Conservation (phyloP, 169 alveolate genomes). For the Besnoitia besnoiti region DNA sequence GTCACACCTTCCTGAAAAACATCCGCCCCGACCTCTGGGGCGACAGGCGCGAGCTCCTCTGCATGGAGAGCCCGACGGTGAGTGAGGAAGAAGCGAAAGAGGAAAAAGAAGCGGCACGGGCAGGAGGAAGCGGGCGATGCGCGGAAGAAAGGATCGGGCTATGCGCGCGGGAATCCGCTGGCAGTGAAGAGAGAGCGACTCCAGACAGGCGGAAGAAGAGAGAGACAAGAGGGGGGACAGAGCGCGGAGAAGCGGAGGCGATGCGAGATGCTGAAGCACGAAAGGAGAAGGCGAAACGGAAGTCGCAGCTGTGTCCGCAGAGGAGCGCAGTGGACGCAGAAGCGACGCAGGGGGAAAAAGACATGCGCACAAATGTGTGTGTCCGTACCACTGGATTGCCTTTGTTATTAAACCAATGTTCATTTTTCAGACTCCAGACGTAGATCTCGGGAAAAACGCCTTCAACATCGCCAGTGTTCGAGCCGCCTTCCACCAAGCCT, state of each 20-base stretch:
- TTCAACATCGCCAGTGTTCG: constrained; percentile 10
- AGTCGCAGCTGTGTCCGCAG: too few species aligned
- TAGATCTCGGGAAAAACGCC: constrained; percentile 19
- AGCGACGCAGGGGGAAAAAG: neutral
- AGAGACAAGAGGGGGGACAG: neutral
- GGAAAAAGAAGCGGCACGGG: neutral
- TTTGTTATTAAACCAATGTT: neutral
- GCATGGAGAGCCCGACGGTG: constrained; percentile 46
- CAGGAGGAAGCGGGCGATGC: neutral
- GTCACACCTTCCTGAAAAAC: constrained; percentile 1
- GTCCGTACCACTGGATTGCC: too few species aligned
- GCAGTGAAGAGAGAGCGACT: too few species aligned
- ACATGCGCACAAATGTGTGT: neutral
- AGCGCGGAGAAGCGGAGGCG: neutral
- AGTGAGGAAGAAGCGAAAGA: neutral
- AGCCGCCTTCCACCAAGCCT: neutral
- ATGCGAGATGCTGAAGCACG: neutral
- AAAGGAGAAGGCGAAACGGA: neutral
- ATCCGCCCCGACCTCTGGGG: constrained; percentile 23
- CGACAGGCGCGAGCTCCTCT: constrained; percentile 13
- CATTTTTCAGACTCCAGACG: neutral
- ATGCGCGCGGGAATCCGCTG: too few species aligned
- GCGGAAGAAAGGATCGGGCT: too few species aligned
- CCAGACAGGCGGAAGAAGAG: neutral
- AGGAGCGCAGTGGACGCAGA: neutral